Evolutionary conservation across 2,329 filamentous ascomycete species (phyloP), one percentile per base, ranked within the genome.

Genomic region (Alternaria brassicicola): DNA sequence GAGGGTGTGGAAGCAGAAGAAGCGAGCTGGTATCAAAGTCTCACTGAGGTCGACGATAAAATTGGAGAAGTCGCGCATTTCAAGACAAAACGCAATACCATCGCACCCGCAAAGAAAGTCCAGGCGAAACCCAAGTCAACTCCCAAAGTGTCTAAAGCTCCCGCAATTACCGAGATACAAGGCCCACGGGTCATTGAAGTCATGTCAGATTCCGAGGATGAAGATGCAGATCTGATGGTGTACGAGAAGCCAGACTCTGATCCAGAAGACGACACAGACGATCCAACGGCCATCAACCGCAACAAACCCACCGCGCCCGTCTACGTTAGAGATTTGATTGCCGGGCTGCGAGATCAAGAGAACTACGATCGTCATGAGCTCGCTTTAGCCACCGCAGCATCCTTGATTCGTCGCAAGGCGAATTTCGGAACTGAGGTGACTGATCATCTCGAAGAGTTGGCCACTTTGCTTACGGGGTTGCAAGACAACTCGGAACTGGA

Each of bases 231-330:
- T 59, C 80, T 98, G 1, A 81, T 87, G 2, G 86, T 91, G 1
- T 97, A 97, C 67, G 85, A 86, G 13, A 97, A 97, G 74, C 92
- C 92, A 0, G 91, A 92, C 69, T 93, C 91, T 2, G 95, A 99
- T 66, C 85, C 88, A 0, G 92, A 96, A 72, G 95, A 99, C 72
- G 94, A 92, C 0, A 93, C 97, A 56, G 93, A 97, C 35, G 96
- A 99, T 68, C 89, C 95, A 5, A 96, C 93, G 0, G 81, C 97
- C 17, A 85, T 98, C 46, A 89, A 90, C 56, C 86, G 93, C 13
- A 88, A 95, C 76, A 97, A 95, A 68, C 86, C 89, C 21, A 90
- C 86, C 57, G 86, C 92, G 0, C 95, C 95, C 1, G 93, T 99
- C 1, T 98, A 98, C 70, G 89, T 97, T 59, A 88, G 93, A 43